A percentile compares a stretch with the other conserved stretches of the same genome.
phyloP scores from a whole-genome alignment of 1,139 yeast species.

The Blastobotrys buckinghamii region DNA sequence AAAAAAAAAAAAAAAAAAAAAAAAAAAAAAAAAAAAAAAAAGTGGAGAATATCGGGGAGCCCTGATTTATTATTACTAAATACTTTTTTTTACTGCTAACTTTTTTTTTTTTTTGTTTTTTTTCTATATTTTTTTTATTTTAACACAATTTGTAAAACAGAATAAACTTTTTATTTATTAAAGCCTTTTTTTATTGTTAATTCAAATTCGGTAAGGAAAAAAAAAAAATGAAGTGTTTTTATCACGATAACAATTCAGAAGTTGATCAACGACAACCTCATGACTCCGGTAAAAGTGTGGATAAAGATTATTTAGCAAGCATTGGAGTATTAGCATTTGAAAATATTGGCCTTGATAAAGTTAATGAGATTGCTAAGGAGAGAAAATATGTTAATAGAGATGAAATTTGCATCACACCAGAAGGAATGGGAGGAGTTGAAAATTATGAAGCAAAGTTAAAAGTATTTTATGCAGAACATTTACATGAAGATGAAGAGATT shows the following conservation, averaged over 20 bases:
- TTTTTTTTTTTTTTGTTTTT: background rate
- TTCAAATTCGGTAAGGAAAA: too few relatives aligned
- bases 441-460: slow-evolving; percentile 61
- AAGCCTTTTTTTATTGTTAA: too few relatives aligned
- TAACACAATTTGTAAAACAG: background rate
- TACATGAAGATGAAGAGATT: slow-evolving; percentile 97
- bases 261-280: slow-evolving; percentile 67
- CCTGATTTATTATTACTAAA: background rate
- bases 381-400: slow-evolving; percentile 81
- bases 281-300: slow-evolving; percentile 58
- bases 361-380: slow-evolving; percentile 59
- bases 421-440: slow-evolving; percentile 58
- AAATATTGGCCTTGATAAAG: slow-evolving; percentile 48
- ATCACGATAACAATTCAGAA: slow-evolving; percentile 50
- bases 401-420: slow-evolving; percentile 54
- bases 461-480: slow-evolving; percentile 76
- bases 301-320: slow-evolving; percentile 43
- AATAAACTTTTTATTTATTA: too few relatives aligned
- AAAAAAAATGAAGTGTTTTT: slow-evolving; percentile 47
- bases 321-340: slow-evolving; percentile 69
- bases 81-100: too few relatives aligned
- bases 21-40: background rate
- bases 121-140: background rate
- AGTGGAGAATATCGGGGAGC: background rate
- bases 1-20: background rate